Evolutionary conservation across 768 basidiomycete genomes (phyloP).

Genomic region (Calvatia gigantea): DNA sequence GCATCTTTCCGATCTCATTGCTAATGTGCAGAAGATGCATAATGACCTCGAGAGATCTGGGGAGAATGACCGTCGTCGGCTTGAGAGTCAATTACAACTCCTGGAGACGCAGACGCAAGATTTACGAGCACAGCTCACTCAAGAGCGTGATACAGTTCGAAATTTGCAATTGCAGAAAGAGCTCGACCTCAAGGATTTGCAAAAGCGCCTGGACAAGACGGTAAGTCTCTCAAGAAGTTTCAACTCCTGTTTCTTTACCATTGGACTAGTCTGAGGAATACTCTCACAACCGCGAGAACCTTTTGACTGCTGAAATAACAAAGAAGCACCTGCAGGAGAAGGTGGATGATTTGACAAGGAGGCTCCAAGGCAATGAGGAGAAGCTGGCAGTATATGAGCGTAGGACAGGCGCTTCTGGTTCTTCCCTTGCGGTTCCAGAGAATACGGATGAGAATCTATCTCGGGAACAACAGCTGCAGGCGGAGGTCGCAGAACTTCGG

Average conservation of each 20-base stretch:
- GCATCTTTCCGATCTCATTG: conserved; percentile 82
- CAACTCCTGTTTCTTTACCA: conserved; percentile 10
- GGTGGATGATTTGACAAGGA: conserved; percentile 53
- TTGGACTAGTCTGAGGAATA: conserved; percentile 53
- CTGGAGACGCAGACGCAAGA: conserved; percentile 80
- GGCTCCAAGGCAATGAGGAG: conserved; percentile 75
- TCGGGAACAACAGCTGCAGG: conserved; percentile 77
- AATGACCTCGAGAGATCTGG: conserved; percentile 81
- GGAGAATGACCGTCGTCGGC: conserved; percentile 75
- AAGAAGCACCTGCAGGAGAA: conserved; percentile 77
- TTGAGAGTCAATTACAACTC: conserved; percentile 78
- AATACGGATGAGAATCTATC: conserved; percentile 44
- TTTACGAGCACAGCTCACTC: conserved; percentile 59
- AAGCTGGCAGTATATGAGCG: conserved; percentile 87
- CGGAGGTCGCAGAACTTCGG: conserved; percentile 85
- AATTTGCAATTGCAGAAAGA: conserved; percentile 78
- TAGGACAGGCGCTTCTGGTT: conserved; percentile 38
- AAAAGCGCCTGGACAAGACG: conserved; percentile 63
- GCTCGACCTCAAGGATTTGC: conserved; percentile 73
- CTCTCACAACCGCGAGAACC: conserved; percentile 63
- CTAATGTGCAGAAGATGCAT: conserved; percentile 88
- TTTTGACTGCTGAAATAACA: conserved; percentile 73
- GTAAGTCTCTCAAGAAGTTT: conserved; percentile 37
- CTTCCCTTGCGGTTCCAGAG: conserved; percentile 28
- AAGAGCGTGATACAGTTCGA: conserved; percentile 74